phyloP scores from a whole-genome alignment of 345 rosid genomes.

The Zanthoxylum bungeanum region DNA sequence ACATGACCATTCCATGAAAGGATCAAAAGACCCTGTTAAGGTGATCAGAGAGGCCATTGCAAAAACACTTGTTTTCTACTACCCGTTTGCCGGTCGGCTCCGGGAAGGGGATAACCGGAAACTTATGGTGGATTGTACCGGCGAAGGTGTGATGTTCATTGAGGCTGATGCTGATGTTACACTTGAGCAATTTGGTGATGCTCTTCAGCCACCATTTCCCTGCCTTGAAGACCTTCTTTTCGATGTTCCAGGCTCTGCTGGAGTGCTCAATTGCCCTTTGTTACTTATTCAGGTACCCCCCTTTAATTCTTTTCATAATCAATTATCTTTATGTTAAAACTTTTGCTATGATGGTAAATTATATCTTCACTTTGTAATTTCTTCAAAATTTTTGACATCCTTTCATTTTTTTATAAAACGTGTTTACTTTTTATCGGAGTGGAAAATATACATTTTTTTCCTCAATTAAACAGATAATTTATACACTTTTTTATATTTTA shows the following conservation, averaged over 20 bases:
- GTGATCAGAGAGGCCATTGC: slow-evolving; percentile 41
- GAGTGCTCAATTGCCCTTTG: slow-evolving; percentile 36
- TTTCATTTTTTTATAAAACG: too few species aligned
- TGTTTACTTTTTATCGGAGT: too few species aligned
- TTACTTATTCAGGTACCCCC: slow-evolving; percentile 45
- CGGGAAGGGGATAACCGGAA: slow-evolving; percentile 38
- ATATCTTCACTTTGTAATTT: too few species aligned
- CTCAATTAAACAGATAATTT: too few species aligned
- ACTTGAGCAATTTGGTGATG: slow-evolving; percentile 39
- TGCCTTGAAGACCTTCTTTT: slow-evolving; percentile 48
- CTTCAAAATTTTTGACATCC: too few species aligned
- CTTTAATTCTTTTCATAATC: background rate
- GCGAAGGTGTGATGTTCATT: slow-evolving; percentile 43
- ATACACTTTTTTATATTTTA: too few species aligned
- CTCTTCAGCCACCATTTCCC: slow-evolving; percentile 54
- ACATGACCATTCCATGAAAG: slow-evolving; percentile 20
- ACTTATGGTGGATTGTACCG: slow-evolving; percentile 56
- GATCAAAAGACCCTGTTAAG: slow-evolving; percentile 39
- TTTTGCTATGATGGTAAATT: background rate
- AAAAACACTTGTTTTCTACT: slow-evolving; percentile 37
- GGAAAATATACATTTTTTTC: too few species aligned
- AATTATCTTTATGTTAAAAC: too few species aligned
- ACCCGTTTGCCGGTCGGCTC: slow-evolving; percentile 58
- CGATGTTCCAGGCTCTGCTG: slow-evolving; percentile 47
- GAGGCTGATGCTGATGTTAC: slow-evolving; percentile 54